Conservation (phyloP, 179 eudicot species). For the Beta corolliflora region DNA sequence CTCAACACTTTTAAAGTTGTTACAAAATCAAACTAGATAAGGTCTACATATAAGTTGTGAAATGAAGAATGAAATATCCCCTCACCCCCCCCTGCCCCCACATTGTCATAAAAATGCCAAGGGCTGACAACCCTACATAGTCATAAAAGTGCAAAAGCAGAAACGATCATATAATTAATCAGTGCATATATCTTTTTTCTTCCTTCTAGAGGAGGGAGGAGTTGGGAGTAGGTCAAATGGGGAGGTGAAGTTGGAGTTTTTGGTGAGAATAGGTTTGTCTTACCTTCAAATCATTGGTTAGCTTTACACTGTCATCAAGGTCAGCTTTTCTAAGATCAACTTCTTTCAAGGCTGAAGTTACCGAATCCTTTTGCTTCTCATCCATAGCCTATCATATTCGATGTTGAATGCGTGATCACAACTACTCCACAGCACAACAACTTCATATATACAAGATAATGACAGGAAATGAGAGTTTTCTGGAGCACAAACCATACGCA, state of each 20-base stretch:
- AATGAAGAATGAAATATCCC: too few relatives aligned
- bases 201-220: background rate
- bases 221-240: background rate
- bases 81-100: too few relatives aligned
- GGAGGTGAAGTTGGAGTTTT: background rate
- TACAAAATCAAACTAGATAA: too few relatives aligned
- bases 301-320: constrained; percentile 70
- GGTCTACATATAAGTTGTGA: too few relatives aligned
- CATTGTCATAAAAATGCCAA: too few relatives aligned
- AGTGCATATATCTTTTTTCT: background rate
- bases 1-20: background rate
- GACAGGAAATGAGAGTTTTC: constrained; percentile 18
- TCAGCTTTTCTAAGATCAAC: constrained; percentile 70
- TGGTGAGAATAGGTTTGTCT: constrained; percentile 10
- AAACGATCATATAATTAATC: background rate
- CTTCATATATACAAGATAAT: constrained; percentile 14
- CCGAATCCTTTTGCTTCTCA: constrained; percentile 76
- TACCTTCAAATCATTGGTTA: constrained; percentile 79
- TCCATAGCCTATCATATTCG: constrained; percentile 67
- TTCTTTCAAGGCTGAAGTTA: constrained; percentile 68
- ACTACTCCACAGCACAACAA: constrained; percentile 2
- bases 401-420: constrained; percentile 9
- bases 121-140: too few relatives aligned
- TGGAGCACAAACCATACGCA: constrained; percentile 72
- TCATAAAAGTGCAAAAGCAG: background rate